Evolutionary conservation across 805 yeast genomes (phyloP).

Genomic region (Barnettozyma salicaria): DNA sequence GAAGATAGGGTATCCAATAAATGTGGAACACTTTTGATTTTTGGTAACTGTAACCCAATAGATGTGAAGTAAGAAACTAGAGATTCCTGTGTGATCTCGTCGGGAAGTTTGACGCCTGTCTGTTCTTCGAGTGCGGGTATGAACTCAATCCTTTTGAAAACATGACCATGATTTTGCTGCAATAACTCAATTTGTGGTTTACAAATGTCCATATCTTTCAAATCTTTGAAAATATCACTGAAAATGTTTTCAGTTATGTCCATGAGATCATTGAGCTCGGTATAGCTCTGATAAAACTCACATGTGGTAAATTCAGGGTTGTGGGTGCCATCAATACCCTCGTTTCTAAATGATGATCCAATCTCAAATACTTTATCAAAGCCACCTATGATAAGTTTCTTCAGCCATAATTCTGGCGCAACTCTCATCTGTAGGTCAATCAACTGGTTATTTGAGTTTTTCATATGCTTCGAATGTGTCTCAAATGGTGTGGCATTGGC

Average conservation of each 20-base stretch:
- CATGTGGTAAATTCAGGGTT: conserved; percentile 92
- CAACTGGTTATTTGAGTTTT: conserved; percentile 23
- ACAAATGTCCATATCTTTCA: conserved; percentile 19
- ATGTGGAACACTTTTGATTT: conserved; percentile 45
- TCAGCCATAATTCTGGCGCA: conserved; percentile 95
- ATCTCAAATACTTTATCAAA: conserved; percentile 83
- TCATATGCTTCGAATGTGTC: conserved; percentile 38
- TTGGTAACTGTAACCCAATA: conserved; percentile 27
- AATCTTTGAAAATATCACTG: conserved; percentile 30
- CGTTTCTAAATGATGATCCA: conserved; percentile 83
- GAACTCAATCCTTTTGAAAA: conserved; percentile 52
- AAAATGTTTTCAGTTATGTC: conserved; percentile 55
- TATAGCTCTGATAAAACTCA: conserved; percentile 78
- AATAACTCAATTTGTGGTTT: conserved; percentile 6
- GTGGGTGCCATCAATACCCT: conserved; percentile 88
- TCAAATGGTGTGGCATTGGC: conserved; percentile 88
- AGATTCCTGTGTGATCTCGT: conserved; percentile 32
- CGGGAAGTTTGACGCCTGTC: conserved; percentile 48
- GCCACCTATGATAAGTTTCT: conserved; percentile 76
- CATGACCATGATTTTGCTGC: neutral
- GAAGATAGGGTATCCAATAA: conserved; percentile 61
- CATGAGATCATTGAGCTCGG: conserved; percentile 63
- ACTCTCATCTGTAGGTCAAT: conserved; percentile 59
- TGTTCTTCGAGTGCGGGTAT: conserved; percentile 52
- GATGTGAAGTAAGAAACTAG: conserved; percentile 36